A percentile compares a stretch with the other conserved stretches of the same genome.
Conservation (phyloP, 495 filamentous ascomycete genomes). For the Xylaria longipes region DNA sequence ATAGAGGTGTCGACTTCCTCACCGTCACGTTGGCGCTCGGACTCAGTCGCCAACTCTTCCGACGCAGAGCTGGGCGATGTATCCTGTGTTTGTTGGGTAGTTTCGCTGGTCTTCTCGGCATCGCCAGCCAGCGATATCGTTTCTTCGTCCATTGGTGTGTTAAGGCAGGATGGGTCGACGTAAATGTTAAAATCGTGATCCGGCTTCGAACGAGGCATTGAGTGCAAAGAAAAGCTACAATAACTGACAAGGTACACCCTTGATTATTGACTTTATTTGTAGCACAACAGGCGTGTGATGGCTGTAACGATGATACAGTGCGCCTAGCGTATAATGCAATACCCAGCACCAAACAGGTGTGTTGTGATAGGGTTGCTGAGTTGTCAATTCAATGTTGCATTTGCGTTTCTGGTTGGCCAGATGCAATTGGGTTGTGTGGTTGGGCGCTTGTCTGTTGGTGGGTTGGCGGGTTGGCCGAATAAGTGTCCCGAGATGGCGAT, state of each 20-base stretch:
- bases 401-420: conserved; percentile 9
- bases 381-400: conserved; percentile 20
- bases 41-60: too few relatives aligned
- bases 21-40: conserved; percentile 12
- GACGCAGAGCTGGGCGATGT: too few relatives aligned
- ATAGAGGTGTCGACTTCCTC: conserved; percentile 21
- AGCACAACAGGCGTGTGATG: conserved; percentile 13
- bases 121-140: conserved; percentile 26
- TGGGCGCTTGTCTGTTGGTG: conserved; percentile 16
- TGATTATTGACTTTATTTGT: conserved; percentile 13
- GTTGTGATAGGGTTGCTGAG: conserved; percentile 17
- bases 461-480: neutral
- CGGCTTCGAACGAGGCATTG: conserved; percentile 37
- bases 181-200: conserved; percentile 51
- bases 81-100: too few relatives aligned
- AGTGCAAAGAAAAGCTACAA: conserved; percentile 5
- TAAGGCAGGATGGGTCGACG: conserved; percentile 50
- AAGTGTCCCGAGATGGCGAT: neutral
- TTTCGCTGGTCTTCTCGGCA: conserved; percentile 6
- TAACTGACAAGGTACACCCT: conserved; percentile 5
- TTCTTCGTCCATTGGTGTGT: conserved; percentile 43
- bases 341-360: neutral
- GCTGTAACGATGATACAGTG: neutral
- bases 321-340: neutral
- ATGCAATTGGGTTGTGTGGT: conserved; percentile 1